Evolutionary conservation across 345 rosid species (phyloP).

Genomic region (Citrus unshiu): DNA sequence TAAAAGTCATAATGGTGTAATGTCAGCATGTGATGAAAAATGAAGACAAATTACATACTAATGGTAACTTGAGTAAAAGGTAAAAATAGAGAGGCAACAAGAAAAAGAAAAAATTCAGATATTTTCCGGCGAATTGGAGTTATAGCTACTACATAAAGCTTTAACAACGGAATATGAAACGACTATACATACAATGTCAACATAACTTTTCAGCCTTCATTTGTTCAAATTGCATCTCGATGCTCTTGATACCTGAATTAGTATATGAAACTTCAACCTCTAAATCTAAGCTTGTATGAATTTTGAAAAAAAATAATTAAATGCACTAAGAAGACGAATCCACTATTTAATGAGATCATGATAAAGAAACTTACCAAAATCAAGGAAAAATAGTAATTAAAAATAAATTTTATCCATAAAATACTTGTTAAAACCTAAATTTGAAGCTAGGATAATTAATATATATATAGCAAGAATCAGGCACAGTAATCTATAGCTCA

Average conservation of each 20-base stretch:
- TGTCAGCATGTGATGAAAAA: neutral
- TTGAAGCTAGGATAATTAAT: neutral
- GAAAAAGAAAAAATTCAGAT: neutral
- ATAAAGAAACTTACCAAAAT: neutral
- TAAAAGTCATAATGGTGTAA: neutral
- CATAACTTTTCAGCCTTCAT: neutral
- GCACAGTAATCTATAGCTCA: neutral
- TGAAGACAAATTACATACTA: neutral
- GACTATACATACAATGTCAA: neutral
- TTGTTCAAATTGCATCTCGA: neutral
- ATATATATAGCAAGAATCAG: neutral
- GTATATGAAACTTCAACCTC: neutral
- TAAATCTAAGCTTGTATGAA: neutral
- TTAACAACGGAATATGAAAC: neutral
- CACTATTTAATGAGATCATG: neutral
- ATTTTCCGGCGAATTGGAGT: neutral
- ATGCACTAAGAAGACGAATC: neutral
- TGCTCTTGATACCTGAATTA: neutral
- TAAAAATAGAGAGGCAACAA: neutral
- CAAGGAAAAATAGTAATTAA: neutral
- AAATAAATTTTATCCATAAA: neutral
- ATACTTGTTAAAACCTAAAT: neutral
- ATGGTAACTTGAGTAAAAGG: neutral
- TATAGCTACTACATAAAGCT: neutral
- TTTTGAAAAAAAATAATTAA: neutral